Conservation (phyloP, 2,329 filamentous ascomycete species). For the Epichloe hybrida region DNA sequence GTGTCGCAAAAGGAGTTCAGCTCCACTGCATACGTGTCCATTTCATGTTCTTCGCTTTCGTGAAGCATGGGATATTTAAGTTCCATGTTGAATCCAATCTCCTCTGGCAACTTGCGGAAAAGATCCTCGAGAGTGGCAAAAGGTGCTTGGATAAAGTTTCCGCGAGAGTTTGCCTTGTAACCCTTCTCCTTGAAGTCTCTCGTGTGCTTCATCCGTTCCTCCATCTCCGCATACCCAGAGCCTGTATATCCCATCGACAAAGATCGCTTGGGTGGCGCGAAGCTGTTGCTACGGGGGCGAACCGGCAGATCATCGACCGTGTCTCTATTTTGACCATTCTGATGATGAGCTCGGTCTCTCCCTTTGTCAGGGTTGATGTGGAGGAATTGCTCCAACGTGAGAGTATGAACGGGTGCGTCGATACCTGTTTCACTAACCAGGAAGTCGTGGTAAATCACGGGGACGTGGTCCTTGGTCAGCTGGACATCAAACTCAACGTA, state of each 20-base stretch:
- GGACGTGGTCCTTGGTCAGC: constrained; percentile 95
- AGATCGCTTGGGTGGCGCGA: constrained; percentile 32
- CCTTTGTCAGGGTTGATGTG: constrained; percentile 57
- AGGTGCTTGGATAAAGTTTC: constrained; percentile 87
- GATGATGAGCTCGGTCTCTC: constrained; percentile 1
- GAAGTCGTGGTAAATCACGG: constrained; percentile 98
- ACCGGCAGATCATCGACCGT: constrained; percentile 1
- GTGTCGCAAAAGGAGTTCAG: constrained; percentile 90
- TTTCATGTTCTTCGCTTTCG: constrained; percentile 87
- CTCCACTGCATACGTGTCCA: constrained; percentile 93
- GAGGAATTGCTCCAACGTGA: constrained; percentile 91
- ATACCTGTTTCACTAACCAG: constrained; percentile 95
- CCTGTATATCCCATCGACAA: constrained; percentile 41
- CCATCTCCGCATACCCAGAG: constrained; percentile 27
- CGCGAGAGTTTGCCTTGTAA: constrained; percentile 89
- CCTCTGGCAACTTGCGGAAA: constrained; percentile 68
- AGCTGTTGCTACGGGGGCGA: constrained; percentile 22
- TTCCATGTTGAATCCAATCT: constrained; percentile 94
- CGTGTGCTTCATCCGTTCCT: constrained; percentile 94
- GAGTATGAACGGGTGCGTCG: constrained; percentile 86
- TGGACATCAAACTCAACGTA: constrained; percentile 80
- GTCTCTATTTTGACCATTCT: neutral
- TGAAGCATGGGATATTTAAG: constrained; percentile 98
- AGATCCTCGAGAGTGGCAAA: constrained; percentile 93
- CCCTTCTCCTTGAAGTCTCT: constrained; percentile 89